phyloP scores from a whole-genome alignment of 805 yeast genomes.

The Candida verbasci region DNA sequence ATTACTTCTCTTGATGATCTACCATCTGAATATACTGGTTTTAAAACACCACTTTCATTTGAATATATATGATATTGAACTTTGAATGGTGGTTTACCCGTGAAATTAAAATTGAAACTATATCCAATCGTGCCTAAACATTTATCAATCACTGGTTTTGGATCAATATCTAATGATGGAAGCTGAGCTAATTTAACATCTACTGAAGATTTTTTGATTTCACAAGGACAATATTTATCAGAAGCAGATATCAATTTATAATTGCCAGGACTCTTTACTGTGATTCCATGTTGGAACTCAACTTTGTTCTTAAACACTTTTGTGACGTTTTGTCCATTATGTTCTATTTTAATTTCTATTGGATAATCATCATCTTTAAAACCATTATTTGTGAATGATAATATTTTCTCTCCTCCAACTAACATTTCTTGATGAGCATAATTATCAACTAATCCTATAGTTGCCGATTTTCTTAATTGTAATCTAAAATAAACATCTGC shows the following conservation, averaged over 20 bases:
- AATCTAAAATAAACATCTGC: slow-evolving; percentile 29
- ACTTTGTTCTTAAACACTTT: slow-evolving; percentile 18
- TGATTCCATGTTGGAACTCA: slow-evolving; percentile 27
- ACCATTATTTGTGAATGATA: slow-evolving; percentile 10
- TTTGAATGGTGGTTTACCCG: slow-evolving; percentile 81
- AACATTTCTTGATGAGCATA: slow-evolving; percentile 7
- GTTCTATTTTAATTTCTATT: slow-evolving; percentile 26
- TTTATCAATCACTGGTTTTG: slow-evolving; percentile 68
- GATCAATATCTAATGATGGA: slow-evolving; percentile 34
- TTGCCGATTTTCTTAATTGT: slow-evolving; percentile 23
- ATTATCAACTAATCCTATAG: slow-evolving; percentile 18
- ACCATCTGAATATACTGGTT: slow-evolving; percentile 32
- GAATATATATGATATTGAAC: slow-evolving; percentile 60
- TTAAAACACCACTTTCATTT: slow-evolving; percentile 24
- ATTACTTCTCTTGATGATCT: slow-evolving; percentile 21
- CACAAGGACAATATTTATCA: slow-evolving; percentile 66
- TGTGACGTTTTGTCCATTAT: slow-evolving; percentile 22
- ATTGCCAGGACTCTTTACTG: slow-evolving; percentile 57
- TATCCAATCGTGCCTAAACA: slow-evolving; percentile 92
- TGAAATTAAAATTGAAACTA: slow-evolving; percentile 61
- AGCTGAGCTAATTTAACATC: slow-evolving; percentile 42
- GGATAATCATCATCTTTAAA: slow-evolving; percentile 43
- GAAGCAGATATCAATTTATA: slow-evolving; percentile 53
- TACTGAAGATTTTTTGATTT: slow-evolving; percentile 36
- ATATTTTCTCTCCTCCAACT: slow-evolving; percentile 9